These are phyloP conservation scores for Hericium alpestre DNA, from an alignment of 768 basidiomycete genomes.

Conservation along the genomic window DNA sequence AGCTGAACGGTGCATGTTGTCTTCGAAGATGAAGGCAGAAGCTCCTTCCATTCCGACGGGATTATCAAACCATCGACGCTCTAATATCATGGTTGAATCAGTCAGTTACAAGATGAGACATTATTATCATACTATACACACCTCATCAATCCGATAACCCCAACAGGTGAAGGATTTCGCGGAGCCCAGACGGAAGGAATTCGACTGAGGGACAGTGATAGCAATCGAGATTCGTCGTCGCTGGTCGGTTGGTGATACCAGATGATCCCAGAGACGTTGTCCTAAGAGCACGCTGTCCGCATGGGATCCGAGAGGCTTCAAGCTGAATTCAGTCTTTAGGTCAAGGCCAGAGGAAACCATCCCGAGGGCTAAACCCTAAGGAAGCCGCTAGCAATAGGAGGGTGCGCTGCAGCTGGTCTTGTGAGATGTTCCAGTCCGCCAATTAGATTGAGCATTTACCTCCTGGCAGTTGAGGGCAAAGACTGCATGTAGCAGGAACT, in stretches of 20 bases:
- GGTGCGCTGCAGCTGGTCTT: too few species aligned
- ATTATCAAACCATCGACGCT: slow-evolving; percentile 7
- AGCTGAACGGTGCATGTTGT: slow-evolving; percentile 8
- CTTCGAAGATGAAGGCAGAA: slow-evolving; percentile 1
- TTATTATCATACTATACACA: slow-evolving; percentile 14
- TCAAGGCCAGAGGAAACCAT: too few species aligned
- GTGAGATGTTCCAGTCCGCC: too few species aligned
- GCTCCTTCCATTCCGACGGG: slow-evolving; percentile 2
- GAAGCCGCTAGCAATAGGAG: too few species aligned
- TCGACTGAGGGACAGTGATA: not conserved
- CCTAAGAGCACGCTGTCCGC: not conserved
- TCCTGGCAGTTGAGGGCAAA: too few species aligned
- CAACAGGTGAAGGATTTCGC: slow-evolving; percentile 22
- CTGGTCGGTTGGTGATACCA: not conserved
- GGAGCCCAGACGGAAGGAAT: too few species aligned
- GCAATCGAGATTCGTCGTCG: not conserved
- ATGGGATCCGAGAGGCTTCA: too few species aligned
- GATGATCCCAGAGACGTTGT: not conserved
- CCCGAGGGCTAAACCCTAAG: too few species aligned
- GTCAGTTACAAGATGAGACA: too few species aligned
- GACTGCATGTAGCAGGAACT: too few species aligned
- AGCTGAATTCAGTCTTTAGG: too few species aligned
- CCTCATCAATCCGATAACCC: slow-evolving; percentile 28
- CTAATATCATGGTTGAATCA: not conserved
- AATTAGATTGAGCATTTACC: too few species aligned